Percentiles rank a stretch among this genome's conserved stretches.
Evolutionary conservation across 148 eudicot species (phyloP).

Genomic region (Cornus kousa): DNA sequence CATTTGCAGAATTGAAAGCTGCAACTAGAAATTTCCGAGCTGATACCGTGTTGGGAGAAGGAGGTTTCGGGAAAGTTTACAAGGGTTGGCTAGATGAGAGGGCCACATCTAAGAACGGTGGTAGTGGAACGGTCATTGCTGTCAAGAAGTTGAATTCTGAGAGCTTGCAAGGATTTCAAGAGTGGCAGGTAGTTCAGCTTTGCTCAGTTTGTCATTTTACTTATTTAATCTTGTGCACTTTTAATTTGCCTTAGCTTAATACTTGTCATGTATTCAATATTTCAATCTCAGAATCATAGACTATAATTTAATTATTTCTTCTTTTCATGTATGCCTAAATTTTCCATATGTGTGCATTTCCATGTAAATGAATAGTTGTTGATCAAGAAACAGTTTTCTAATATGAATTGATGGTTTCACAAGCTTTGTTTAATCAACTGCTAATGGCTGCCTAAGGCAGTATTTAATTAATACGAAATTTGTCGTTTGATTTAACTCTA

Average conservation of each 20-base stretch:
- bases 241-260: not conserved
- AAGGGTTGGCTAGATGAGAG: conserved; percentile 77
- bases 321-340: not conserved
- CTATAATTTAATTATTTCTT: not conserved
- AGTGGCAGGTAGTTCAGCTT: conserved; percentile 68
- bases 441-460: not conserved
- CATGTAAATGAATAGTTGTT: not conserved
- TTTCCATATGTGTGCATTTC: not conserved
- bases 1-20: conserved; percentile 48
- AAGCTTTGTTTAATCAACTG: not conserved
- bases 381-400: conserved; percentile 1
- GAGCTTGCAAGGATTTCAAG: conserved; percentile 75
- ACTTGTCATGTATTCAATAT: not conserved
- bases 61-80: conserved; percentile 81
- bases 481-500: not conserved
- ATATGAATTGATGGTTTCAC: not conserved
- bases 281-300: not conserved
- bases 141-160: conserved; percentile 71
- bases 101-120: conserved; percentile 27
- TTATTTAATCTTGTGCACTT: not conserved
- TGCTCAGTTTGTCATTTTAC: not conserved
- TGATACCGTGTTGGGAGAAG: conserved; percentile 73
- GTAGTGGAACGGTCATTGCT: conserved; percentile 49
- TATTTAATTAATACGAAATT: not conserved
- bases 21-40: conserved; percentile 57